Base-by-base conservation (phyloP, 371 early-diverging fungal genomes). In the Lichtheimia hyalospora region DNA sequence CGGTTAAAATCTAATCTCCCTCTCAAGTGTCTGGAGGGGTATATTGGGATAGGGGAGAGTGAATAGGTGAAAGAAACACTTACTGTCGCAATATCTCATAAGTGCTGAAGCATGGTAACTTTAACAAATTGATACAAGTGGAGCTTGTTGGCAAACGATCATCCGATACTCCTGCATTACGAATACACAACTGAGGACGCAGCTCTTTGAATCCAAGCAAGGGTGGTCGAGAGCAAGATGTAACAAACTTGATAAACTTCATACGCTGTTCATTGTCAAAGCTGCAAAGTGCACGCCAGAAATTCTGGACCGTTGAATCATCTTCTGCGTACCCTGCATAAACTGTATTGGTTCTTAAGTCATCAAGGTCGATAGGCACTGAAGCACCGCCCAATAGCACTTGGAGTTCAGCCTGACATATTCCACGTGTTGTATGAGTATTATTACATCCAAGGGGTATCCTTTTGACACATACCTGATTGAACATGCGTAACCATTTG, bases 51-150 rank as follows among this genome's bases (percentile, higher is more conserved):
- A n/a, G n/a, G n/a, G n/a, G n/a, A n/a, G n/a, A n/a, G n/a, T 28
- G 7, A 28, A 7, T 1, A 28, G 28, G 28, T 1, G 28, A 1
- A 8, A 40, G 52, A 20, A 13, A 6, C 18, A 66, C 75, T 66
- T 84, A 84, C 81, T 79, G 70, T 68, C 73, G 79, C 63, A 92
- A 66, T 10, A 75, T 70, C 8, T 74, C 69, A 52, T 81, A 71
- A 16, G 67, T 80, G 39, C 80, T 80, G 67, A 92, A 98, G 13
- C 82, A 76, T 0, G 98, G 98, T 21, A 98, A 73, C 70, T 96
- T 96, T 39, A 98, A 74, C 50, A 96, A 74, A 70, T 98, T 98
- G 60, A 98, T 91, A 68, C 98, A 98, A 0, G 98, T 98, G 21
- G 90, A 88, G 39, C 91, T 87, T n/a, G 92, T 90, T 3, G 93